phyloP scores from a whole-genome alignment of 2,329 filamentous ascomycete species.

The Fusarium algeriense region DNA sequence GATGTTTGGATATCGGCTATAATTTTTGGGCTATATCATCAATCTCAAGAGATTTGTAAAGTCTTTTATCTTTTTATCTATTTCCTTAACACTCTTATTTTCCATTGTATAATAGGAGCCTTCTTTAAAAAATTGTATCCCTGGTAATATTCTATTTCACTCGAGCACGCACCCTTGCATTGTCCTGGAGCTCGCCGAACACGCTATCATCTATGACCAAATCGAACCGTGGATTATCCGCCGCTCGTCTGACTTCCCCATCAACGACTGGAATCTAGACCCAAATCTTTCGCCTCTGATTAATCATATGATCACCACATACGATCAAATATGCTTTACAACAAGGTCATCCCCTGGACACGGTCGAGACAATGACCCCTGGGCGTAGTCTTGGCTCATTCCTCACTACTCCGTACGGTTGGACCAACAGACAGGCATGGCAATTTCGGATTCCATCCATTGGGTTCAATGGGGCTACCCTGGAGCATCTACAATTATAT shows the following conservation, averaged over 20 bases:
- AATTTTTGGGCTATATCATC: background rate
- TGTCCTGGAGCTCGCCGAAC: constrained; percentile 13
- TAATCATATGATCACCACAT: constrained; percentile 10
- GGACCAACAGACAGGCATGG: background rate
- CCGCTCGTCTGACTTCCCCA: constrained; percentile 14
- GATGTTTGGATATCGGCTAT: background rate
- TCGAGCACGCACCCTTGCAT: constrained; percentile 5
- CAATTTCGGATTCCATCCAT: background rate
- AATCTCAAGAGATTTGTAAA: background rate
- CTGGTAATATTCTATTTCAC: constrained; percentile 3
- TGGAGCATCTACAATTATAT: constrained; percentile 1
- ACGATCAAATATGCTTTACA: constrained; percentile 9
- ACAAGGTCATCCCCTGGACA: background rate
- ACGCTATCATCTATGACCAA: constrained; percentile 2
- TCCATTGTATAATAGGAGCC: too few species aligned
- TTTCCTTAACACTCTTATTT: background rate
- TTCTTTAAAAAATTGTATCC: background rate
- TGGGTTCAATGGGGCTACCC: background rate
- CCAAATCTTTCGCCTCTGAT: constrained; percentile 21
- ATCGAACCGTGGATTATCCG: constrained; percentile 21
- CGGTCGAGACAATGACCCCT: background rate
- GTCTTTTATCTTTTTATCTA: background rate
- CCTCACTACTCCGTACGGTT: background rate
- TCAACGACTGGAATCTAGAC: constrained; percentile 37
- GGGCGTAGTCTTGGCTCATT: constrained; percentile 14